Base-by-base conservation (phyloP, 1,139 yeast genomes). In the Debaryomyces udenii region DNA sequence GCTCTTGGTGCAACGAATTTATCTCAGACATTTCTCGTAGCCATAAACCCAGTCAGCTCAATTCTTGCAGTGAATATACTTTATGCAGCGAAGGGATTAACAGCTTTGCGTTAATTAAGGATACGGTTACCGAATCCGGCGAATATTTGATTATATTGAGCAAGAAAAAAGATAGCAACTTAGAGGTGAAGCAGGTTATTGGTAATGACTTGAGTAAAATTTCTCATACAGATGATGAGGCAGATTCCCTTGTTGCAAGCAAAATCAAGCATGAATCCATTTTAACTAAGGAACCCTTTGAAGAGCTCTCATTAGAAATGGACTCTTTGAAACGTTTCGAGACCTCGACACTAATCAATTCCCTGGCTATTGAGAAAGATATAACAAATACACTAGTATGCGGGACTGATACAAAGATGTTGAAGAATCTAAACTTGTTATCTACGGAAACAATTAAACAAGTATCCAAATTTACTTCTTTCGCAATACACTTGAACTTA, bases 91-190 rank as follows among this genome's bases (percentile, higher is more conserved):
- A 39, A 16, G 37, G 33, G 4, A 13, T 40, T 18, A 31, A 44
- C 6, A 42, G 52, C 10, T 43, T 52, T 29, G 52, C 59, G 3
- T 47, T 52, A 27, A 38, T 66, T 6, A 47, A 45, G n/a, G 72
- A 67, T 41, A 51, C 50, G 15, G 42, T 57, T 3, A 52, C 59
- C 1, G 57, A 53, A 15, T 52, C 62, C 1, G 70, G 70, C 0
- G 58, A 55, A 14, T 62, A 57, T 39, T 39, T 61, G 11, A 38
- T 66, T 2, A 39, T 46, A 13, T 38, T 50, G 14, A 43, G 48
- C 30, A 28, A 34, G 27, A 35, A 37, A 9, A 32, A 32, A n/a
- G 33, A 35, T 4, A 42, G 49, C 11, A 46, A 50, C 31, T 46
- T 56, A 29, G 54, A 49, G 15, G 30, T 28, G 4, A 30, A 22